These are phyloP conservation scores for Medicago ruthenica DNA, from an alignment of 306 rosid species.

Conservation along the genomic window DNA sequence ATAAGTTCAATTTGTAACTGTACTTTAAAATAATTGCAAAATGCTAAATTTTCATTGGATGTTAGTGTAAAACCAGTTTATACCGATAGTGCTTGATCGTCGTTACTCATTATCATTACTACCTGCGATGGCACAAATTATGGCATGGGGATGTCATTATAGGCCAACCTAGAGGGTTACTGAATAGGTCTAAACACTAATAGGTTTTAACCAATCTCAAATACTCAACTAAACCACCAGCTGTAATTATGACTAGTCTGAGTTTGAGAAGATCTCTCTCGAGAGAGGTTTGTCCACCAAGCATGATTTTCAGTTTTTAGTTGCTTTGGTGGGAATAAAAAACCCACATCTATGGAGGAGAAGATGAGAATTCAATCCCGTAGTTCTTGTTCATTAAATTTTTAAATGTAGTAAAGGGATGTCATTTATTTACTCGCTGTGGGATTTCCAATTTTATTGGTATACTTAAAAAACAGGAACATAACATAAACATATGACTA, in stretches of 20 bases:
- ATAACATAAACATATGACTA: background rate
- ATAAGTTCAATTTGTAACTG: background rate
- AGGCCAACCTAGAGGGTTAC: background rate
- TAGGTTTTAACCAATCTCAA: background rate
- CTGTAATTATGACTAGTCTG: background rate
- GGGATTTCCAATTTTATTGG: background rate
- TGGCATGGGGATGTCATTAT: background rate
- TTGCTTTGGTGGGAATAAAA: background rate
- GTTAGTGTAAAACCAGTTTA: background rate
- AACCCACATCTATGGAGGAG: background rate
- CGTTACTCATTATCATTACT: background rate
- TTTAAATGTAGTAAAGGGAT: background rate
- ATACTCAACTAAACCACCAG: background rate
- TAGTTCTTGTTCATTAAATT: background rate
- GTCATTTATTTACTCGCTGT: background rate
- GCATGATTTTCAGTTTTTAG: slow-evolving; percentile 1
- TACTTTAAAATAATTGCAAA: background rate
- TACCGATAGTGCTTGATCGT: background rate
- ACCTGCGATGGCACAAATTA: background rate
- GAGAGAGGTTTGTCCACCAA: background rate
- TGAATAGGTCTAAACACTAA: background rate
- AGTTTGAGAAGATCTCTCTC: slow-evolving; percentile 5
- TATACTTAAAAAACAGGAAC: background rate
- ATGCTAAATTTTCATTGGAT: background rate
- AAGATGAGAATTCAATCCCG: background rate